phyloP scores from a whole-genome alignment of 371 early-diverging fungal species.

The Rhizopus arrhizus region DNA sequence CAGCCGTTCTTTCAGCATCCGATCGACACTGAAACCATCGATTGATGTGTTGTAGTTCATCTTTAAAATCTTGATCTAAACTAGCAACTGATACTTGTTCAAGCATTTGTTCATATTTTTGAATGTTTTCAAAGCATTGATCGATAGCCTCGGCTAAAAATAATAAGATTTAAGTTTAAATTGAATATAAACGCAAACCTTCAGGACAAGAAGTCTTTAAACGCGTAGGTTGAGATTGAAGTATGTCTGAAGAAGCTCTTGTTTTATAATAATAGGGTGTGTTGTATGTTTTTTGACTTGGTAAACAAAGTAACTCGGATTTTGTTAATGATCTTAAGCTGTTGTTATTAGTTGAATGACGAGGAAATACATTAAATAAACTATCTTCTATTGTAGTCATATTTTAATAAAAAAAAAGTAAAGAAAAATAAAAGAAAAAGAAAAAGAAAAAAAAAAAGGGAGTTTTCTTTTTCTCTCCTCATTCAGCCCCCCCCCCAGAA shows the following conservation, averaged over 20 bases:
- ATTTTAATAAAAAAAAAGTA: slow-evolving; percentile 20
- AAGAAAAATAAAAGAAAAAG: neutral
- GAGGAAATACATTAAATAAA: slow-evolving; percentile 39
- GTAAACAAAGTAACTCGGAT: slow-evolving; percentile 37
- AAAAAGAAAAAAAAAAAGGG: too few relatives aligned
- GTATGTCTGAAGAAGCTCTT: slow-evolving; percentile 35
- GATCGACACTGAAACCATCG: slow-evolving; percentile 92
- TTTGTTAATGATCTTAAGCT: slow-evolving; percentile 38
- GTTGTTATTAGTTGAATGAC: slow-evolving; percentile 11
- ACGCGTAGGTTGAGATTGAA: slow-evolving; percentile 29
- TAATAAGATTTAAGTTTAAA: too few relatives aligned
- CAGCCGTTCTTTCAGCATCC: slow-evolving; percentile 91
- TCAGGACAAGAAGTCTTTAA: slow-evolving; percentile 37
- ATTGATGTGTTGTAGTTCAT: slow-evolving; percentile 92
- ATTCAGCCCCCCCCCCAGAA: neutral
- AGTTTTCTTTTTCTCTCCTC: neutral
- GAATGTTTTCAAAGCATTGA: slow-evolving; percentile 89
- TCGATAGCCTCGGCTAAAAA: slow-evolving; percentile 77
- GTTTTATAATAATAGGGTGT: slow-evolving; percentile 7
- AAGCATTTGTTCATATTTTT: slow-evolving; percentile 90
- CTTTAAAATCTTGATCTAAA: slow-evolving; percentile 89
- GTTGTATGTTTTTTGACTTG: neutral
- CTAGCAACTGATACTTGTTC: slow-evolving; percentile 92
- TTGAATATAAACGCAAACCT: too few relatives aligned
- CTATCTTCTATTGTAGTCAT: slow-evolving; percentile 44